Base-by-base conservation (phyloP, 2,329 filamentous ascomycete genomes). In the Chaetomiaceae sp. region DNA sequence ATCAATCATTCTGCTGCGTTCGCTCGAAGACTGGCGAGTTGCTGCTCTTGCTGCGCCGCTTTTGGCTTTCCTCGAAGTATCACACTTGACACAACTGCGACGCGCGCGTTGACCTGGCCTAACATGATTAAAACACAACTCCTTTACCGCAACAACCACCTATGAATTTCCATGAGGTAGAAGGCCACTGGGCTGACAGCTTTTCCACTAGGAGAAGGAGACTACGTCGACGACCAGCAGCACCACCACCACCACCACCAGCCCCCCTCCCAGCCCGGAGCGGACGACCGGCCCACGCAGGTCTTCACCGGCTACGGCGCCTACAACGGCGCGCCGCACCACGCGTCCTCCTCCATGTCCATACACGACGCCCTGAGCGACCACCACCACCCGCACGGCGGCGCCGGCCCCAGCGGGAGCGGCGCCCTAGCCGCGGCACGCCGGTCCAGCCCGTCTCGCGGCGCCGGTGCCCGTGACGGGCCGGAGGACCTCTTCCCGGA, bases 401-500 rank as follows among this genome's bases (percentile, higher is more conserved):
- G 45, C 50, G 58, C 60, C 46, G 58, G 61, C 47, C 65, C 58
- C n/a, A n/a, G n/a, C 59, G 62, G 44, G 50, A 51, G 45, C 50
- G 58, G 60, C 46, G 58, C 60, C 47, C 65, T 58, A 53, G 68
- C 66, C 51, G 63, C 64, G 56, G 54, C 64, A 53, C 55, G 61
- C 45, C 47, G 64, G 52, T 33, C 63, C 58, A 55, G 60, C 60
- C 36, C 64, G 56, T 67, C 76, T 55, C 72, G 71, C 75, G 35
- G 38, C 19, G 22, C 38, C 18, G 39, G 49, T 11, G 43, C 19
- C 35, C 35, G 50, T 51, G 73, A 83, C 58, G 76, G 79, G 51
- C 70, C 84, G 42, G 77, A 81, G 14, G 81, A 82, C 39, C 78
- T 96, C 36, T 96, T 96, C 65, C 88, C 88, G 39, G 85, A 93